Base-by-base conservation (phyloP, 306 rosid species). In the Luffa acutangula region DNA sequence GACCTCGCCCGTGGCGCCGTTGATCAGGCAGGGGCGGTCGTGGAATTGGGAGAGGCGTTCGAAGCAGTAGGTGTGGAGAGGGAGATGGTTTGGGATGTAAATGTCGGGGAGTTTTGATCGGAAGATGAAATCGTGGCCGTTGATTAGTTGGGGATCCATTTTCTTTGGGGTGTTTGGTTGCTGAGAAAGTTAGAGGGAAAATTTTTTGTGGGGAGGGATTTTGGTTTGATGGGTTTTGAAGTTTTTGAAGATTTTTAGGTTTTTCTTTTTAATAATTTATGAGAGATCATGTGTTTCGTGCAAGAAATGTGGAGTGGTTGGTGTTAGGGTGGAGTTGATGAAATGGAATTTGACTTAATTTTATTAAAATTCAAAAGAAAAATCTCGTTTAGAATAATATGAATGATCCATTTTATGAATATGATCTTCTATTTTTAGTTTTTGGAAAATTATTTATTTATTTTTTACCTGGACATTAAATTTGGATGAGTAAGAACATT, bases 101-200 rank as follows among this genome's bases (percentile, higher is more conserved):
- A 94, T 92, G 49, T 92, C 93, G 0, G 90, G 91, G n/a, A 94
- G 97, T 77, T 82, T 90, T 0, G 97, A 94, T 64, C 87, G 84
- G 90, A 82, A 94, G 20, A 90, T 81, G 85, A 87, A 78, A 11
- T 78, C 80, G 0, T 59, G 46, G 43, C n/a, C 25, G 71, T 60
- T 15, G 4, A 3, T 13, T 3, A 10, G 14, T 46, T 42, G 17
- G 36, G 57, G 15, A 6, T 45, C 72, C 80, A 78, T 48, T 0
- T 13, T 42, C 49, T n/a, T 43, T 58, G n/a, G 57, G 42, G 10
- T 77, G 72, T 77, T 77, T 77, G 73, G 72, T 2, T 78, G 58
- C 8, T 12, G 41, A 15, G 80, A 78, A 60, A 25, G 45, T 59
- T 41, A 21, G 10, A 34, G 49, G 60, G 20, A 0, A 14, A 11